Base-by-base conservation (phyloP, 2,329 filamentous ascomycete genomes). In the Aspergillus thermomutatus region DNA sequence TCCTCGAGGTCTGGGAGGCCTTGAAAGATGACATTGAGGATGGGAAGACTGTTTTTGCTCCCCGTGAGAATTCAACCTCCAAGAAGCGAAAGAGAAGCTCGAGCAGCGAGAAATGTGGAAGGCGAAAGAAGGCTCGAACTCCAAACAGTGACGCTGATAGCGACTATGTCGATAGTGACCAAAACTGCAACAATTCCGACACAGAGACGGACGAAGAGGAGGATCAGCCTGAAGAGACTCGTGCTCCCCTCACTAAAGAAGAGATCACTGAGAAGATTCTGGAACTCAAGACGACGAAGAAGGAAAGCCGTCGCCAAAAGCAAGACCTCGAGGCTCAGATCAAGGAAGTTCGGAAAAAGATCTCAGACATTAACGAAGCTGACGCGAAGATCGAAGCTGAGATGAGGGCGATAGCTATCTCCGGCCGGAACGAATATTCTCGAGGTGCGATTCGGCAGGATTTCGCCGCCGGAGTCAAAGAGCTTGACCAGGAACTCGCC, bases 401-500 rank as follows among this genome's bases (percentile, higher is more conserved):
- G 14, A 46, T 34, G 17, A 83, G 80, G 61, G 69, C 2, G 10
- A 21, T 8, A 40, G 43, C 43, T 23, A 46, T 19, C 1, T 55
- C 63, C 34, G 59, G 54, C 50, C 56, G 34, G 48, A 58, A 58
- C 14, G n/a, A 46, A 0, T 60, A 45, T n/a, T 55, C 58, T 1
- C 55, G 54, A 11, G 3, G 25, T 11, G 49, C 55, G 3, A 55
- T 60, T 21, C 58, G 41, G 27, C 48, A 23, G 1, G 56, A 56
- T 21, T 60, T 59, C 21, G 52, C 50, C 10, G 23, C n/a, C 2
- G 45, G 49, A 10, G 25, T 59, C 11, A 19, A 17, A 3, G 34
- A 52, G 1, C 7, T 60, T 11, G 47, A 62, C 48, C 47, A 45
- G 17, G 54, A 56, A 6, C 6, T 41, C 26, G 27, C 21, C 4